A percentile compares a stretch with the other conserved stretches of the same genome.
These are phyloP conservation scores for Dactylonectria estremocensis DNA, from an alignment of 2,329 filamentous ascomycete genomes.

Conservation along the genomic window DNA sequence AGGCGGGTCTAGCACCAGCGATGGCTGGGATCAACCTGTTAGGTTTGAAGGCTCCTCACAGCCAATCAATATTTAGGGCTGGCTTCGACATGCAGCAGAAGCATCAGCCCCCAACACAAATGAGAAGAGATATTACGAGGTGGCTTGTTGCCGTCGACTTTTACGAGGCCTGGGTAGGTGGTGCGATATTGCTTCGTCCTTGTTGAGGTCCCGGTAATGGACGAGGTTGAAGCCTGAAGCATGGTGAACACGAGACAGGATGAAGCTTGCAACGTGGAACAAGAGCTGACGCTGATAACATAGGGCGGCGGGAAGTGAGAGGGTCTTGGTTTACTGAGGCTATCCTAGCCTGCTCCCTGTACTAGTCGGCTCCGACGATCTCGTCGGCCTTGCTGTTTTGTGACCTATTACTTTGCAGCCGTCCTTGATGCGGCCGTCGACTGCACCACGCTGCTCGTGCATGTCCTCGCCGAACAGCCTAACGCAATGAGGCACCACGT, in stretches of 20 bases:
- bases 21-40: not conserved
- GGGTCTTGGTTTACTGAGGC: not conserved
- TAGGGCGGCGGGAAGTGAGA: not conserved
- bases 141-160: not conserved
- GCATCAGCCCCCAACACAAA: not conserved
- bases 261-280: not conserved
- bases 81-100: not conserved
- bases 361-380: slow-evolving; percentile 12
- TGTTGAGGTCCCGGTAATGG: not conserved
- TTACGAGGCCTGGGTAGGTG: not conserved
- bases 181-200: not conserved
- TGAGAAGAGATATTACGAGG: not conserved
- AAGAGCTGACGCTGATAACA: slow-evolving; percentile 15
- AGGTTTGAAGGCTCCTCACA: not conserved
- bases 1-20: not conserved
- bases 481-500: not conserved
- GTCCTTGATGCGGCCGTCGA: not conserved
- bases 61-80: slow-evolving; percentile 1
- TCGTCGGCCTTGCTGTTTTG: not conserved
- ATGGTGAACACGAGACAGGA: slow-evolving; percentile 1
- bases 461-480: not conserved
- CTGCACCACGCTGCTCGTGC: not conserved
- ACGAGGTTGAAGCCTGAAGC: not conserved
- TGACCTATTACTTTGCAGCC: not conserved
- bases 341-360: slow-evolving; percentile 1